Base-by-base conservation (phyloP, 73 alveolate genomes). In the Effrenium voratum region DNA sequence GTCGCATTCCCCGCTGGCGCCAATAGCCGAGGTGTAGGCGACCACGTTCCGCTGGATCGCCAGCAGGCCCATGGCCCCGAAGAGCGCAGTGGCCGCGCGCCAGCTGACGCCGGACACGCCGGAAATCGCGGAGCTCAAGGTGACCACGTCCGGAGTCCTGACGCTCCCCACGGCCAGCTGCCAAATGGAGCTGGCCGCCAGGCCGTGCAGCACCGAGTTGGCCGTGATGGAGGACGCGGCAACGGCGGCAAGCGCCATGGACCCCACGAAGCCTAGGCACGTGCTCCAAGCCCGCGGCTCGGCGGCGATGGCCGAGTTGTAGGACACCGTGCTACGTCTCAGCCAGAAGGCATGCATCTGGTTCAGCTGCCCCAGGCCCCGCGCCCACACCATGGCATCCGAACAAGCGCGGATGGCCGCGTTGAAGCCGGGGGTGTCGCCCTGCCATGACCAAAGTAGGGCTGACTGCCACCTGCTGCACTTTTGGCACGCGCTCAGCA, bases 271-370 rank as follows among this genome's bases (percentile, higher is more conserved):
- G 36, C 73, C 5, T 2, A 49, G 75, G 19, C 52, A 82, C 19
- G 22, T 47, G 24, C 32, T 19, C 92, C 92, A 82, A n/a, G n/a
- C n/a, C n/a, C n/a, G 32, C 22, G 49, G 92, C 13, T 26, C 45
- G 5, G 75, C 19, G 26, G 75, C 36, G 1, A 82, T 46, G 19
- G 28, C 92, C 50, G 92, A 82, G 73, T 82, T 82, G 92, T 50
- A 82, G 73, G 70, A 49, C 50, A 82, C 49, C 50, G 26, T 82
- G 92, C 92, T 82, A 59, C 92, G 5, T n/a, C n/a, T 59, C 16
- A 47, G 8, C 38, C 50, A 34, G 34, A 28, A 82, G 49, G 28
- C n/a, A 19, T 32, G 12, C 92, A 49, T 82, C 76, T 13, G 66
- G 47, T n/a, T 24, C 52, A 82, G 50, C 5, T 47, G 75, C 38